Evolutionary conservation across 2,329 filamentous ascomycete species (phyloP).

Genomic region (Aplosporella prunicola): DNA sequence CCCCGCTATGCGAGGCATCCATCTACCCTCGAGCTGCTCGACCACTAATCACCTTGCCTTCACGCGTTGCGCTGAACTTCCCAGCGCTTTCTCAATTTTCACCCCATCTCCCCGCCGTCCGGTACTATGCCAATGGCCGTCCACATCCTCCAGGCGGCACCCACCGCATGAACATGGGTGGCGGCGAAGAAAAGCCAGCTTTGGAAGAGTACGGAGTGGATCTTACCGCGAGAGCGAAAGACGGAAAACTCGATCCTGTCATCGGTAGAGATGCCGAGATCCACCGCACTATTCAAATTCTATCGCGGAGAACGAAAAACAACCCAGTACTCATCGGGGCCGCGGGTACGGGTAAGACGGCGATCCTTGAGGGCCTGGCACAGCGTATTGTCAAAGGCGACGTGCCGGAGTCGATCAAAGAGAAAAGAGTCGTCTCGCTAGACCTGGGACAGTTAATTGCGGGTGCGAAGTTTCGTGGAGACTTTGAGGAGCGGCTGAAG

Average conservation of each 20-base stretch:
- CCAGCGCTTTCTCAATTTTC: no score
- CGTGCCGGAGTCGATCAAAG: conserved; percentile 90
- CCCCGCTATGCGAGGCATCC: conserved; percentile 5
- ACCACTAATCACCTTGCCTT: conserved; percentile 5
- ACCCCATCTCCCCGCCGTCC: conserved; percentile 31
- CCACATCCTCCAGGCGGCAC: conserved; percentile 87
- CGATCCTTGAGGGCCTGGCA: conserved; percentile 82
- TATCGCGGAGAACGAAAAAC: conserved; percentile 90
- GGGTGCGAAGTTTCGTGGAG: conserved; percentile 88
- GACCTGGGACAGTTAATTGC: conserved; percentile 91
- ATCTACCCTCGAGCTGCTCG: background rate
- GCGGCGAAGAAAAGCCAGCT: conserved; percentile 63
- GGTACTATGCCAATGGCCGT: conserved; percentile 49
- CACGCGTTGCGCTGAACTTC: conserved; percentile 22
- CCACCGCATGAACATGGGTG: conserved; percentile 83
- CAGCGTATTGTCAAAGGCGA: conserved; percentile 84
- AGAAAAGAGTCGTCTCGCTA: conserved; percentile 79
- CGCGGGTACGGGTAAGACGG: conserved; percentile 88
- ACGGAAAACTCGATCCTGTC: conserved; percentile 89
- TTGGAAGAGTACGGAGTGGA: conserved; percentile 88
- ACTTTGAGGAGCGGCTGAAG: conserved; percentile 92
- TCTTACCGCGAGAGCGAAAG: conserved; percentile 72
- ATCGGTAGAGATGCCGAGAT: conserved; percentile 91
- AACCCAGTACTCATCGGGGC: conserved; percentile 90
- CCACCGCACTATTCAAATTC: conserved; percentile 84